Base-by-base conservation (phyloP, 768 basidiomycete genomes). In the Lentinula boryana region DNA sequence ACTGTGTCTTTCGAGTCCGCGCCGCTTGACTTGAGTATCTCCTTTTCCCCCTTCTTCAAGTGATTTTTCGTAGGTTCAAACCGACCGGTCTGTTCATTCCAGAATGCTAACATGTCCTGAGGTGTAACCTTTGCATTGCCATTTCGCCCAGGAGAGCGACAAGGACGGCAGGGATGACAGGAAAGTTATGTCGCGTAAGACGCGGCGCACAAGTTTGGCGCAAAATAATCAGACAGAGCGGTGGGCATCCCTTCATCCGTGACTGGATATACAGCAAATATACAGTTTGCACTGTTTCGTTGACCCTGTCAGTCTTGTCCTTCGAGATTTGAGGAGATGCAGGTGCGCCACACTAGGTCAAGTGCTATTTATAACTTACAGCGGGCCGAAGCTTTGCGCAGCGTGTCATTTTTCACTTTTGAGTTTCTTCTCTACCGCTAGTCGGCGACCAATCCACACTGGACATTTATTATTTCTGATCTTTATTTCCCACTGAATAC, bases 41-140 rank as follows among this genome's bases (percentile, higher is more conserved):
- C 23, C 23, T 23, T 23, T 23, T 23, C 23, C n/a, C n/a, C n/a
- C n/a, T n/a, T n/a, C n/a, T n/a, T n/a, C n/a, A n/a, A n/a, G n/a
- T n/a, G n/a, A 23, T 23, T 23, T 23, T 23, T 23, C 23, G 2
- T 23, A 2, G 23, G 5, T 38, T 18, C 23, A 31, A 56, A 56
- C 3, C 15, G 12, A n/a, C 3, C 8, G 4, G 54, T 56, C 3
- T 9, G 9, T 18, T n/a, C 8, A 15, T 43, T 43, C 40, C 54
- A 68, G 66, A 76, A 80, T 3, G 72, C 72, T 15, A 81, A 66
- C 48, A 65, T 68, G 64, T 80, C 76, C 51, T 75, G 68, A 6
- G 50, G 36, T 23, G 64, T 72, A 8, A 80, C 78, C 1, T 65
- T 56, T 16, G 67, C 73, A 6, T 66, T 63, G 7, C 79, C 79